phyloP scores from a whole-genome alignment of 148 eudicot species.

The Persicaria tinctoria region DNA sequence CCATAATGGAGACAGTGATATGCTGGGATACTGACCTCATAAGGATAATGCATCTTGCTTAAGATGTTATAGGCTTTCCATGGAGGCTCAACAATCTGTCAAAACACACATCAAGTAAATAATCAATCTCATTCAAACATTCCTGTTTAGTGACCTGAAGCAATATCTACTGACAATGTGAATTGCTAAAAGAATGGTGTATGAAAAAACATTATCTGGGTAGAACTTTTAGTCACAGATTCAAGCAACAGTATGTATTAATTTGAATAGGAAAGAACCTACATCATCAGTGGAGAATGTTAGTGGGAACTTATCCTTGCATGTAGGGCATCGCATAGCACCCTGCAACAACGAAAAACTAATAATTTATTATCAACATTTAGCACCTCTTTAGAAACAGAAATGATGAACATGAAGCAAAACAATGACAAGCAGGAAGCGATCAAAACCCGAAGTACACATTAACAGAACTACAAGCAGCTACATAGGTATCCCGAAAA shows the following conservation, averaged over 20 bases:
- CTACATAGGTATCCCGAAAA: not conserved
- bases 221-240: not conserved
- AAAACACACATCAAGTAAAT: slow-evolving; percentile 10
- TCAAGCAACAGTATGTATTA: not conserved
- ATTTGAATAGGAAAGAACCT: slow-evolving; percentile 21
- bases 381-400: not conserved
- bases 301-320: slow-evolving; percentile 63
- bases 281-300: slow-evolving; percentile 91
- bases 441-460: not conserved
- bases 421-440: slow-evolving; percentile 2
- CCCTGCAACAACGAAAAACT: slow-evolving; percentile 49
- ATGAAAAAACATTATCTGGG: not conserved
- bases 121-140: not conserved
- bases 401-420: not conserved
- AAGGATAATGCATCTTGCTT: slow-evolving; percentile 85
- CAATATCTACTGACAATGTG: not conserved
- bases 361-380: not conserved
- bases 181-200: not conserved
- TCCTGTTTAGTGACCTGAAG: not conserved
- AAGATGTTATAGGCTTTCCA: slow-evolving; percentile 75
- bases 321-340: slow-evolving; percentile 81
- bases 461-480: not conserved
- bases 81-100: slow-evolving; percentile 91
- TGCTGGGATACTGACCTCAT: slow-evolving; percentile 44
- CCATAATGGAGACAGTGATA: not conserved